Base-by-base conservation (phyloP, 176 grass and related monocot genomes). In the Stipa capillata region DNA sequence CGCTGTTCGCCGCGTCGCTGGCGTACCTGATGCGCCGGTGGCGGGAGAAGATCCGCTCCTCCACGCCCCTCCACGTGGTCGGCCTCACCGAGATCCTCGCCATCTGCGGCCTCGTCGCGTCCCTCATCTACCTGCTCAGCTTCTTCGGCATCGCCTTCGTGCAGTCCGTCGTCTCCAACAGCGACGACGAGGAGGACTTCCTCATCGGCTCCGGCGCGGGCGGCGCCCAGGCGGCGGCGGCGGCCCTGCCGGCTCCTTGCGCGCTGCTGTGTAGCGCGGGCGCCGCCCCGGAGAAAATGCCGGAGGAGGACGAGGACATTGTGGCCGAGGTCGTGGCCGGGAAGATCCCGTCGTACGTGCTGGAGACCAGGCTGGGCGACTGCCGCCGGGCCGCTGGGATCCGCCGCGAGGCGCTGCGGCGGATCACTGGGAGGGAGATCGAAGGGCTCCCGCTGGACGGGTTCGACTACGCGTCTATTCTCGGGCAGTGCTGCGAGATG, bases 111-210 rank as follows among this genome's bases (percentile, higher is more conserved):
- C 92, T 94, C 72, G 78, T 91, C 17, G 86, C 80, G 0, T 94
- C 92, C 0, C 89, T 91, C 67, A 89, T 94, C 80, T 94, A 94
- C 78, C 89, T 94, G 29, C 82, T 94, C 72, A 87, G 83, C 68
- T 94, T 94, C 86, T 94, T 89, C 82, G 92, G 92, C 61, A 91
- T 94, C 77, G 89, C 84, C 65, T 94, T 89, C 80, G 84, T 94
- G 5, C 92, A 94, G 66, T 91, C 92, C 64, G 74, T 89, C 66
- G 82, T 94, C 7, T 94, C 92, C 83, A 89, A 79, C 76, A 81
- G 80, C 76, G 92, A 94, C 72, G 92, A 94, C 54, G 92, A 94
- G 43, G 91, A 94, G 34, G 88, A 90, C 59, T 89, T 69, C 76
- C 60, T 89, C 50, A 80, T 84, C 76, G 34, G 40, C 39, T 18